These are phyloP conservation scores for Xylaria sp. DNA, from an alignment of 2,329 filamentous ascomycete species.

Conservation along the genomic window DNA sequence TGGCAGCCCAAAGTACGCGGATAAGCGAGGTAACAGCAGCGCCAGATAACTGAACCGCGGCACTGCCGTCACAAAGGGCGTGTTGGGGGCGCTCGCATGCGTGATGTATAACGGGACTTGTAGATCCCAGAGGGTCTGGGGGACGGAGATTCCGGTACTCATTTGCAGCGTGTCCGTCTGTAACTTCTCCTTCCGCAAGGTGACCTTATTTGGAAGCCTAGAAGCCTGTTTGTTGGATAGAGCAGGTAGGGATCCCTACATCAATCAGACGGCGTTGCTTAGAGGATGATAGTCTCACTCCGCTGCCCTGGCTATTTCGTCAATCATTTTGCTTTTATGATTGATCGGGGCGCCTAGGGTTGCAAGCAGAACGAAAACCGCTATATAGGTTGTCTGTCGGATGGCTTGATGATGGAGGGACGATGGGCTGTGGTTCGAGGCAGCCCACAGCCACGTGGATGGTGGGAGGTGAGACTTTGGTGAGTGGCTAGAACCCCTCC, in stretches of 20 bases:
- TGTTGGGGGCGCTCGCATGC: conserved; percentile 52
- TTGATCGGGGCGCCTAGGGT: neutral
- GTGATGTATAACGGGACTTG: conserved; percentile 61
- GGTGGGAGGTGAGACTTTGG: conserved; percentile 5
- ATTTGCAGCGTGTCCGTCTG: conserved; percentile 6
- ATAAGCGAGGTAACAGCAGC: conserved; percentile 60
- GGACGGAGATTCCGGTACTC: conserved; percentile 36
- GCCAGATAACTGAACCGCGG: conserved; percentile 66
- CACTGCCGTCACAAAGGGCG: conserved; percentile 58
- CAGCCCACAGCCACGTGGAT: conserved; percentile 8
- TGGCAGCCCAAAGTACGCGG: conserved; percentile 57
- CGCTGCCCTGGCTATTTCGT: conserved; percentile 4
- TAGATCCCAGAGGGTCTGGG: conserved; percentile 60
- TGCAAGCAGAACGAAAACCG: neutral
- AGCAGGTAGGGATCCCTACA: neutral
- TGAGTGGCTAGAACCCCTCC: neutral
- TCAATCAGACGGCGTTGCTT: conserved; percentile 4
- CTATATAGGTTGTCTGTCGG: neutral
- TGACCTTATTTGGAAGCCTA: neutral
- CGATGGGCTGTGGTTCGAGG: neutral
- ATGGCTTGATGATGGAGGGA: neutral
- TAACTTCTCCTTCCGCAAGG: neutral
- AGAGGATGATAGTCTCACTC: conserved; percentile 19
- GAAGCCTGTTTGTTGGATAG: neutral
- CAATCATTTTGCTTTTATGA: conserved; percentile 22